Base-by-base conservation (phyloP, 2,329 filamentous ascomycete genomes). In the Penicillium rolfsii region DNA sequence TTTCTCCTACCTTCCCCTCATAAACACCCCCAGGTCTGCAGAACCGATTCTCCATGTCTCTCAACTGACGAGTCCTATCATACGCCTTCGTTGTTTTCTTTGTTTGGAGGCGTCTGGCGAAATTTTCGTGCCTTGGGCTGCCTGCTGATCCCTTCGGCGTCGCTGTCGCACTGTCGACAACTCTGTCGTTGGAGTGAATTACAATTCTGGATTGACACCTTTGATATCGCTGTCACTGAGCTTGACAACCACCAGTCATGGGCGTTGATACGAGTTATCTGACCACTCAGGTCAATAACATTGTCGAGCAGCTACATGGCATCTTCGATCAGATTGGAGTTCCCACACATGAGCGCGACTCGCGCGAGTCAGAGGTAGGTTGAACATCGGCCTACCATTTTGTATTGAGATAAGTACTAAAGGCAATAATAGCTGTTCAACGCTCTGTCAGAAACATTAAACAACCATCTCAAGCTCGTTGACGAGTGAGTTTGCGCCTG, bases 261-360 rank as follows among this genome's bases (percentile, higher is more conserved):
- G 73, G 75, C 57, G 96, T 97, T 88, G 93, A 97, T 80, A 92
- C 93, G 61, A 91, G 91, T 76, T 96, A 96, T 78, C 84, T 98
- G 74, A 91, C 92, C 70, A 92, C 96, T 77, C 95, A 98, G 86
- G 91, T 99, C 80, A 95, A 92, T 69, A 92, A 87, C 72, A 97
- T 97, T 74, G 93, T 98, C 75, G 87, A 87, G 77, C 93, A 97
- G 79, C 85, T 99, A 63, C 94, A 98, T 79, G 91, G 90, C 67
- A 86, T 98, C 60, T 99, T 97, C 73, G 95, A 99, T 77, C 94
- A 99, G 75, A 99, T 99, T 73, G 95, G 95, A 61, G 91, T 99
- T n/a, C 87, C 94, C 30, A 87, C 82, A 72, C 93, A 97, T 87
- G 95, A 98, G 77, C 90, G 95, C 73, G 93, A 98, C 74, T 84